Base-by-base conservation (phyloP, 2,329 filamentous ascomycete genomes). In the Penicillium rolfsii region DNA sequence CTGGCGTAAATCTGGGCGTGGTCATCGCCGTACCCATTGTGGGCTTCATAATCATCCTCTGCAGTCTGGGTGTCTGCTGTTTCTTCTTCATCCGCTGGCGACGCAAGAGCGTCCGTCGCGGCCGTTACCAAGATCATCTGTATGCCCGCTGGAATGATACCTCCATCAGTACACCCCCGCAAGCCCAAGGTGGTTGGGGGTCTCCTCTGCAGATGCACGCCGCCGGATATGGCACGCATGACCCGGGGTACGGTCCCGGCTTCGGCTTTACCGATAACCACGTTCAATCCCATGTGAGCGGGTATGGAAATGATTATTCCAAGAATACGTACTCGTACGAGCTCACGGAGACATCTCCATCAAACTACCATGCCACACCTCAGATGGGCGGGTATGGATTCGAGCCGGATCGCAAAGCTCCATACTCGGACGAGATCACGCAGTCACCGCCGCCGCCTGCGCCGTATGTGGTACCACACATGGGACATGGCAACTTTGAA, bases 21-120 rank as follows among this genome's bases (percentile, higher is more conserved):
- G 72, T 79, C 19, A 79, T 81, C 40, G 77, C 76, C 0, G 67
- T 81, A 2, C 79, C 79, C 6, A 74, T 81, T 36, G 65, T 81
- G 14, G 78, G 73, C 5, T 79, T 79, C 61, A 61, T 80, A 3
- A 67, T 81, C 28, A 56, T 80, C 2, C 62, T 78, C 30, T 65
- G 66, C 28, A 59, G 67, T 2, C 60, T 72, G 1, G 69, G 70
- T 5, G 67, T 73, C 22, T 76, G 77, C 53, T 81, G 79, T 61
- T 77, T 78, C 67, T 77, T 76, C 63, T 79, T 75, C 58, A 76
- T 81, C 56, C 74, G 77, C 22, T 73, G 72, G 53, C 76, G 78
- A n/a, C 77, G 79, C 50, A 77, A 74, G 66, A 69, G 73, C 59
- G 67, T 66, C 22, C 64, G 69, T 26, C 69, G 71, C 22, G 55